Conservation (phyloP, 805 yeast genomes). For the Candida manassasensis region DNA sequence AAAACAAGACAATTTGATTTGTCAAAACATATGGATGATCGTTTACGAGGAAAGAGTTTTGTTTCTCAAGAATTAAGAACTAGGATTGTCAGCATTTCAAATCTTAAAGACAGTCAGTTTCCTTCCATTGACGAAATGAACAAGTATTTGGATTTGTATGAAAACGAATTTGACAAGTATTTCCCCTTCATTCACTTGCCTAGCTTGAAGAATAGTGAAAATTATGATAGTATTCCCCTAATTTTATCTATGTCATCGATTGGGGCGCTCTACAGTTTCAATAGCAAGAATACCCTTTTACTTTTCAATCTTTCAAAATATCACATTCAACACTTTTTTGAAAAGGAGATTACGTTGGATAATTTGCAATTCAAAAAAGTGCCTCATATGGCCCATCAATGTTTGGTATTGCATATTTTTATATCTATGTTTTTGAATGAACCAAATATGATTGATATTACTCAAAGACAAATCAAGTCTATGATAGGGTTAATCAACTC, state of each 20-base stretch:
- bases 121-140: conserved; percentile 76
- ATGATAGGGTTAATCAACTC: conserved; percentile 51
- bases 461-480: conserved; percentile 49
- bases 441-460: conserved; percentile 44
- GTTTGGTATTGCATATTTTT: conserved; percentile 51
- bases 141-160: conserved; percentile 69
- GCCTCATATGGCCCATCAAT: conserved; percentile 53
- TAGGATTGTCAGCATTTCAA: conserved; percentile 49
- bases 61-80: conserved; percentile 47
- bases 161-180: conserved; percentile 71
- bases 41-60: conserved; percentile 9
- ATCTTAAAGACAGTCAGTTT: conserved; percentile 54
- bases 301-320: conserved; percentile 64
- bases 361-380: conserved; percentile 49
- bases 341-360: conserved; percentile 41
- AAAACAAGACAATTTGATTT: conserved; percentile 64
- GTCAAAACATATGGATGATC: conserved; percentile 31
- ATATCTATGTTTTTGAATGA: conserved; percentile 55
- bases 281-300: conserved; percentile 68
- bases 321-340: conserved; percentile 64
- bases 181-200: conserved; percentile 83
- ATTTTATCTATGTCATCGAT: conserved; percentile 78
- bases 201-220: conserved; percentile 39
- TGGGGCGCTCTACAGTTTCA: conserved; percentile 84
- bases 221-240: conserved; percentile 55